phyloP scores from a whole-genome alignment of 306 rosid genomes.

The Vachellia pachyceras region DNA sequence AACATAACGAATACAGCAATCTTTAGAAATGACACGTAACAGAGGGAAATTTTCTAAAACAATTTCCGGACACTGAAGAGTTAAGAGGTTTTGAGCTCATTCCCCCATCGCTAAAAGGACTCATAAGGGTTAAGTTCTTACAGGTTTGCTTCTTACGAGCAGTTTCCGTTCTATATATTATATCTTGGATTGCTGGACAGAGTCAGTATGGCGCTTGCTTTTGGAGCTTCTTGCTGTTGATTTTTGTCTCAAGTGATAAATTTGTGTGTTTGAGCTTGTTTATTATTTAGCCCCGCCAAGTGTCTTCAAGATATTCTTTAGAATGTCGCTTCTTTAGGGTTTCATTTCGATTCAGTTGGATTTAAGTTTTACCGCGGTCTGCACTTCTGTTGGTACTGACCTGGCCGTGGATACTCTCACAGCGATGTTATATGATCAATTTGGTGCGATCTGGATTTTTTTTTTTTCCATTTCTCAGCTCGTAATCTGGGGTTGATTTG shows the following conservation, averaged over 20 bases:
- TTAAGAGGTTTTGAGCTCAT: slow-evolving; percentile 24
- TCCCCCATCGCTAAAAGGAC: slow-evolving; percentile 36
- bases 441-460: slow-evolving; percentile 14
- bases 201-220: slow-evolving; percentile 2
- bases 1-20: too few relatives aligned
- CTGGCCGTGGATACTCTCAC: neutral
- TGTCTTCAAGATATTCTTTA: slow-evolving; percentile 7
- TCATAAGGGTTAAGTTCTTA: slow-evolving; percentile 46
- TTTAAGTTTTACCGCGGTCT: neutral
- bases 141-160: slow-evolving; percentile 27
- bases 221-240: slow-evolving; percentile 4
- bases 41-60: slow-evolving; percentile 49
- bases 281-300: slow-evolving; percentile 11
- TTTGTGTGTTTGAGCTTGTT: neutral
- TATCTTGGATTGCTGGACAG: slow-evolving; percentile 13
- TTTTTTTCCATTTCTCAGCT: neutral
- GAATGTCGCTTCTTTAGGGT: slow-evolving; percentile 37
- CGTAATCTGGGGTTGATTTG: neutral
- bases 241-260: slow-evolving; percentile 37
- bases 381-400: slow-evolving; percentile 7
- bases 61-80: slow-evolving; percentile 31
- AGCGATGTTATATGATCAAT: slow-evolving; percentile 12
- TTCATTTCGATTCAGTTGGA: neutral
- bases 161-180: slow-evolving; percentile 6
- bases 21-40: too few relatives aligned